These are phyloP conservation scores for Meripilus lineatus DNA, from an alignment of 1,284 basidiomycete genomes.

Conservation along the genomic window DNA sequence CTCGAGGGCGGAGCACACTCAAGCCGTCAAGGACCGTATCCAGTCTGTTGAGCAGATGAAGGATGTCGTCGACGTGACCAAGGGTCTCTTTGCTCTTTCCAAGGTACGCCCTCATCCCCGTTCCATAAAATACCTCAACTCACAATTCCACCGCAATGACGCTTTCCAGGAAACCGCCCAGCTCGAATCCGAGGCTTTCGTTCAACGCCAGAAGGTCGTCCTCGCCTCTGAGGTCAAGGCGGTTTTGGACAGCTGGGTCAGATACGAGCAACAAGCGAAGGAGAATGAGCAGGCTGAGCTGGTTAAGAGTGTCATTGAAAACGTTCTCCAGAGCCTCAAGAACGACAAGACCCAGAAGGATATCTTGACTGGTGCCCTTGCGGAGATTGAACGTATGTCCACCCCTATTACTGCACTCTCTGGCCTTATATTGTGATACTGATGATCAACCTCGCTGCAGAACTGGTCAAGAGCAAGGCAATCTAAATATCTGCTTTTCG, in stretches of 20 bases:
- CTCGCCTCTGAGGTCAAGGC: constrained; percentile 89
- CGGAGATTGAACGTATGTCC: constrained; percentile 93
- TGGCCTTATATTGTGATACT: not conserved
- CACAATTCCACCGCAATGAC: not conserved
- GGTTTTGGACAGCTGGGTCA: constrained; percentile 97
- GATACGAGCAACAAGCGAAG: constrained; percentile 95
- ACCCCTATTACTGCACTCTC: constrained; percentile 1
- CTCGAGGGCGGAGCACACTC: constrained; percentile 87
- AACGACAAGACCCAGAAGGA: constrained; percentile 95
- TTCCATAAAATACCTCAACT: not conserved
- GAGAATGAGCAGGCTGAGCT: constrained; percentile 94
- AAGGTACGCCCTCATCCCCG: constrained; percentile 52
- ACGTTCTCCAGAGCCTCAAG: constrained; percentile 77
- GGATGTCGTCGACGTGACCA: constrained; percentile 88
- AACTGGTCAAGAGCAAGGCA: constrained; percentile 66
- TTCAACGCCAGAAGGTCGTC: constrained; percentile 85
- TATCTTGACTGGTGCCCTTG: constrained; percentile 79
- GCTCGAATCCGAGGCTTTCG: constrained; percentile 88
- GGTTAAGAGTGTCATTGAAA: constrained; percentile 82
- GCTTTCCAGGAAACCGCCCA: constrained; percentile 78
- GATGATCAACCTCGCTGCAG: constrained; percentile 31
- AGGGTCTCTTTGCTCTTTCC: constrained; percentile 89
- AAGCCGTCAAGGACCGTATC: constrained; percentile 92
- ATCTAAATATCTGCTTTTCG: too few relatives aligned
- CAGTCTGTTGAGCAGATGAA: constrained; percentile 89